Base-by-base conservation (phyloP, 257 asterid genomes). In the Solanum neorickii region DNA sequence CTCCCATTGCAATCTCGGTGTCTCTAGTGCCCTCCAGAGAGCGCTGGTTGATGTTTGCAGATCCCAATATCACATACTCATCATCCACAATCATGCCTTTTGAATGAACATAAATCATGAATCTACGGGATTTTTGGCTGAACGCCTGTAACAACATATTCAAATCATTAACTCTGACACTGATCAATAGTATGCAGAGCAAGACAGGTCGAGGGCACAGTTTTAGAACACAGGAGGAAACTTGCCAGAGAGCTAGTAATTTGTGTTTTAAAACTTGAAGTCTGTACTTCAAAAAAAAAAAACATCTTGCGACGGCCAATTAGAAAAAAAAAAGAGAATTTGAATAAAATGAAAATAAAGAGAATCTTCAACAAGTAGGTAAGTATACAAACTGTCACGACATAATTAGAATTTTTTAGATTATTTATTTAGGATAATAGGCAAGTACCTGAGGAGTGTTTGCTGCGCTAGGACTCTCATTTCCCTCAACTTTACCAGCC, bases 1-100 rank as follows among this genome's bases (percentile, higher is more conserved):
- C 98, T 68, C 99, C 99, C 99, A 97, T 95, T 29, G 99, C 99
- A 14, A 97, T 97, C 92, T 97, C 99, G 0, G 99, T 97, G 91
- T 97, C 99, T 88, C 98, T 88, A 39, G 92, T 92, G 9, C 99
- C 99, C 91, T 95, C 99, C 97, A 95, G 91, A 42, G 99, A 97
- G 15, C 99, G 93, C 87, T 97, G 99, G 86, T 97, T 97, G 84
- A 95, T 97, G 89, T 97, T 97, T 86, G 99, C 99, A 16, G 98
- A 95, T 70, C 99, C 98, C 82, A 95, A 41, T 87, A 97, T 93
- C 62, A 95, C 96, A 84, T 91, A 97, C 90, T 97, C 99, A 59
- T 95, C 99, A 27, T 94, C 99, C 89, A 95, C 99, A 77, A 95
- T 91, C 99, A 95, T 94, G 49, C 99, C 99, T 91, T 97, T 97